Conservation (phyloP, 208 protist genomes). For the Trypanosoma congolense region DNA sequence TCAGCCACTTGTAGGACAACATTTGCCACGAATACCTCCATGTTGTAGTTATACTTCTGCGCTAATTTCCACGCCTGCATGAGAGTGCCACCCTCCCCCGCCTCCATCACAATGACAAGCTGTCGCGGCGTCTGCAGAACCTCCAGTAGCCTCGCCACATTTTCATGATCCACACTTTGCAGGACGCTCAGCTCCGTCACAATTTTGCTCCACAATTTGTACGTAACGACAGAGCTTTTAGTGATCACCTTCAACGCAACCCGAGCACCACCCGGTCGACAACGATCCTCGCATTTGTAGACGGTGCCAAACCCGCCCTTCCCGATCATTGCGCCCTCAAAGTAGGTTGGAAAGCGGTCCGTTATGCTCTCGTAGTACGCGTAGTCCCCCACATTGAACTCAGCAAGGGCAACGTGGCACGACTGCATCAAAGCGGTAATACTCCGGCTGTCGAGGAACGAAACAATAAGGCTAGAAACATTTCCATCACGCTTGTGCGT, state of each 20-base stretch:
- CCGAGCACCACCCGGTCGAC: constrained; percentile 16
- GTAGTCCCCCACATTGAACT: constrained; percentile 44
- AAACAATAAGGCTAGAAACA: constrained; percentile 38
- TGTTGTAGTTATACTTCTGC: constrained; percentile 24
- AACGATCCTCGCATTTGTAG: constrained; percentile 70
- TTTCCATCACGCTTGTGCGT: constrained; percentile 26
- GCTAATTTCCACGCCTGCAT: constrained; percentile 42
- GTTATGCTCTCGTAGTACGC: constrained; percentile 41
- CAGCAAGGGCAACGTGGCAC: constrained; percentile 40
- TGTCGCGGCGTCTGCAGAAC: constrained; percentile 62
- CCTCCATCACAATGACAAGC: constrained; percentile 71
- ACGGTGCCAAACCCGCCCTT: constrained; percentile 60
- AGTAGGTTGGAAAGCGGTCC: constrained; percentile 64
- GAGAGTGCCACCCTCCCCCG: constrained; percentile 61
- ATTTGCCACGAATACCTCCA: constrained; percentile 56
- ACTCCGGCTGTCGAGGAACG: constrained; percentile 37
- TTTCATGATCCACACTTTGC: constrained; percentile 36
- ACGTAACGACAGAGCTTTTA: constrained; percentile 33
- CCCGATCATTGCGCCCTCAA: constrained; percentile 55
- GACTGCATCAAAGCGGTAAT: constrained; percentile 60
- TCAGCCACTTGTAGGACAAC: constrained; percentile 50
- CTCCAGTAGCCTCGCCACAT: constrained; percentile 51
- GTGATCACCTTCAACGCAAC: constrained; percentile 64
- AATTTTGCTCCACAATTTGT: constrained; percentile 37
- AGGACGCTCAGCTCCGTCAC: constrained; percentile 54